Conservation (phyloP, 2,329 filamentous ascomycete genomes). For the Stachybotrys chlorohalonatus region DNA sequence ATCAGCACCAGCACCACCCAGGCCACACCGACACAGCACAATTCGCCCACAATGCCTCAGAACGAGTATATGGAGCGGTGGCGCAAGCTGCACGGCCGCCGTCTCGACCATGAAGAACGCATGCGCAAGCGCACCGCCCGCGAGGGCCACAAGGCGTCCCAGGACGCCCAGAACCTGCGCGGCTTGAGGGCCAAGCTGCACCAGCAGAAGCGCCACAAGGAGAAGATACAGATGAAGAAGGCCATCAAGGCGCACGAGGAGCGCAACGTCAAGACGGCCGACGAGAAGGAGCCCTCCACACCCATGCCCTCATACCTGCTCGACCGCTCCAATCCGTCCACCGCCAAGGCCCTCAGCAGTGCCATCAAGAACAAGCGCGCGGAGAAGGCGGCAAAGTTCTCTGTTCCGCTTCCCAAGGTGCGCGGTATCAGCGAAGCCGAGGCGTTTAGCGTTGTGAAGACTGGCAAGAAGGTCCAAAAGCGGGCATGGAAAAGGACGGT, state of each 20-base stretch:
- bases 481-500: conserved; percentile 70
- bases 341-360: conserved; percentile 62
- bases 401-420: conserved; percentile 88
- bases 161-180: conserved; percentile 87
- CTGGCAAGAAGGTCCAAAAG: conserved; percentile 87
- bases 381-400: conserved; percentile 91
- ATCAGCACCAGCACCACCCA: conserved; percentile 5
- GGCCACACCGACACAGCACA: conserved; percentile 10
- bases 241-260: conserved; percentile 91
- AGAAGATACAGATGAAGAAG: conserved; percentile 99
- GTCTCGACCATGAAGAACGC: conserved; percentile 77
- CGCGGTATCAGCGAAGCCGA: conserved; percentile 87
- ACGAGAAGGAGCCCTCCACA: conserved; percentile 68
- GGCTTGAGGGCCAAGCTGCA: conserved; percentile 89
- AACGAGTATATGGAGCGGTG: conserved; percentile 74
- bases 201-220: conserved; percentile 85
- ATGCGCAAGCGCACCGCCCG: conserved; percentile 78
- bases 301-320: conserved; percentile 90
- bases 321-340: conserved; percentile 58
- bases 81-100: conserved; percentile 43
- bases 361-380: conserved; percentile 93
- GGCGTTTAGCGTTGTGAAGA: conserved; percentile 96
- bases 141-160: conserved; percentile 78
- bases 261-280: conserved; percentile 84
- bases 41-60: conserved; percentile 46